A percentile compares a stretch with the other conserved stretches of the same genome.
phyloP scores from a whole-genome alignment of 768 basidiomycete genomes.

The Hygrophorus pudorinus region DNA sequence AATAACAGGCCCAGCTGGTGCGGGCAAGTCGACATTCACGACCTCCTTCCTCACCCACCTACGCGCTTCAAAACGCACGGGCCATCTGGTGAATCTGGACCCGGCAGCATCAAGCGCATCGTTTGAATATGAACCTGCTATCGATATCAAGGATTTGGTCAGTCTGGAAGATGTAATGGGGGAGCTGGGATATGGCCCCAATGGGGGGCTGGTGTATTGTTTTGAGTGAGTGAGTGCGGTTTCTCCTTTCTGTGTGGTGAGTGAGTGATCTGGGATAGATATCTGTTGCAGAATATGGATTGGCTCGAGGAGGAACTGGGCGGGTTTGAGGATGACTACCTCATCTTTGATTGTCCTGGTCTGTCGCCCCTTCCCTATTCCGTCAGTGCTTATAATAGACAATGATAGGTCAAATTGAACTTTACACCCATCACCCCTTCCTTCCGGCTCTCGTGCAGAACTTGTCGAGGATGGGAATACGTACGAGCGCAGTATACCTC shows the following conservation, averaged over 20 bases:
- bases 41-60: conserved; percentile 84
- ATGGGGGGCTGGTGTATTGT: conserved; percentile 95
- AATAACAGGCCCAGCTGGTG: conserved; percentile 93
- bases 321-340: conserved; percentile 91
- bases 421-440: conserved; percentile 97
- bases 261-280: conserved; percentile 37
- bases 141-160: conserved; percentile 92
- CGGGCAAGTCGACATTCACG: conserved; percentile 95
- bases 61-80: conserved; percentile 66
- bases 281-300: conserved; percentile 93
- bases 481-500: conserved; percentile 84
- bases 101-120: conserved; percentile 81
- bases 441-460: conserved; percentile 82
- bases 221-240: conserved; percentile 86
- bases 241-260: background rate
- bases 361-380: conserved; percentile 10
- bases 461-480: conserved; percentile 65
- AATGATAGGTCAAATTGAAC: conserved; percentile 82
- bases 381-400: conserved; percentile 1
- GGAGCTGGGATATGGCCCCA: conserved; percentile 91
- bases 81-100: conserved; percentile 94
- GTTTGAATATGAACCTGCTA: conserved; percentile 82
- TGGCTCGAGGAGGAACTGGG: conserved; percentile 97
- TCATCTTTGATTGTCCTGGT: conserved; percentile 90
- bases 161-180: conserved; percentile 93